Evolutionary conservation across 768 basidiomycete genomes (phyloP), one percentile per base, ranked within the genome.

Genomic region (Amyloporia xantha): DNA sequence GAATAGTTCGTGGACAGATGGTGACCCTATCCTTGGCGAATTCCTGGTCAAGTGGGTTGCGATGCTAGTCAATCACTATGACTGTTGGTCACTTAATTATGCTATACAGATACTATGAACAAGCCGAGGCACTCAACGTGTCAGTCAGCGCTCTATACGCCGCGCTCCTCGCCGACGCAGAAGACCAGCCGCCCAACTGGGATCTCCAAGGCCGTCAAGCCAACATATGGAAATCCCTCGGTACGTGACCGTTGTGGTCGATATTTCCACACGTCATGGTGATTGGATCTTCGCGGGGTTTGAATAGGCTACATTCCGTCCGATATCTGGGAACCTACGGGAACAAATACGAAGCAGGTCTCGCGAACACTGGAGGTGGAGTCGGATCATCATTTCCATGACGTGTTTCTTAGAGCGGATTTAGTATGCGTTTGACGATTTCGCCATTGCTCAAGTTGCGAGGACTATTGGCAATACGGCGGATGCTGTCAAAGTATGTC

Each of bases 371-470:
- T 82, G 7, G 82, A 84, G 68, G 80, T 79, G 54, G 21, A 25
- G 23, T 39, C 12, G 43, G n/a, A 27, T 11, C 5, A 5, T 13
- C 27, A 15, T 3, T 2, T n/a, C 6, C 11, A 19, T 30, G 7
- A 42, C 19, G n/a, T 10, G 25, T 1, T 25, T 2, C 9, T 4
- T 6, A 4, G n/a, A 17, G 41, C 4, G 3, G 13, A 1, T n/a
- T 2, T 26, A 83, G 82, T 72, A 83, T 54, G 71, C 81, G 1
- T 84, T 84, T 59, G 74, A 73, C 47, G 82, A 84, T 54, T 84
- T 84, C 54, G 64, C 76, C 1, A 77, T 84, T 42, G 77, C 79
- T 1, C 82, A 83, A 66, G 82, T 82, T 1, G 76, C 81, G 0
- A 79, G 76, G 52, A 49, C 71, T 4, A 65, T 84, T 2, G 76